These are phyloP conservation scores for Catenaria anguillulae DNA, from an alignment of 371 early-diverging fungal species.

Conservation along the genomic window DNA sequence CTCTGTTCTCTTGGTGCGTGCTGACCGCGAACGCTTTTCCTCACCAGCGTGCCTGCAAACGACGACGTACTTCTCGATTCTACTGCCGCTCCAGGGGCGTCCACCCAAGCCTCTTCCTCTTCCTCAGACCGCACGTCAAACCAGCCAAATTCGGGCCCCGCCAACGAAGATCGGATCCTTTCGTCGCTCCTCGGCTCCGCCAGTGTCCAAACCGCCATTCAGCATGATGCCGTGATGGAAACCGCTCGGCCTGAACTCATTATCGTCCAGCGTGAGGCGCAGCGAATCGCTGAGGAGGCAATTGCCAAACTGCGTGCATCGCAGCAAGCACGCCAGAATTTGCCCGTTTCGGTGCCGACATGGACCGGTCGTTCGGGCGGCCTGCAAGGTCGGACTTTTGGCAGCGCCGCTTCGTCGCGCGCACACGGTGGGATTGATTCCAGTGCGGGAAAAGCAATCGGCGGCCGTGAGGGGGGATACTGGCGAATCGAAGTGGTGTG, in stretches of 20 bases:
- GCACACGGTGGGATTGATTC: not conserved
- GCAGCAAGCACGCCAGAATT: conserved; percentile 21
- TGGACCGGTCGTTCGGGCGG: conserved; percentile 50
- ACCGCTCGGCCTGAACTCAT: conserved; percentile 43
- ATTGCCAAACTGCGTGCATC: conserved; percentile 38
- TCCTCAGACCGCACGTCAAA: too few relatives aligned
- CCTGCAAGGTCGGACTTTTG: too few relatives aligned
- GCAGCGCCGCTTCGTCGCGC: conserved; percentile 10
- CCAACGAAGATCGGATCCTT: conserved; percentile 44
- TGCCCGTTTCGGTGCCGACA: conserved; percentile 40
- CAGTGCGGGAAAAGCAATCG: not conserved
- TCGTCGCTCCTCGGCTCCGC: conserved; percentile 58
- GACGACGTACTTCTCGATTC: too few relatives aligned
- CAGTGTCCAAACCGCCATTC: conserved; percentile 66
- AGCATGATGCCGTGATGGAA: conserved; percentile 75
- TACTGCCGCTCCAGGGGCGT: too few relatives aligned
- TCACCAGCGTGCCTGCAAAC: too few relatives aligned
- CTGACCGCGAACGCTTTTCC: too few relatives aligned
- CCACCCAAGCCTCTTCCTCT: too few relatives aligned
- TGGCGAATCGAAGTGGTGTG: conserved; percentile 15
- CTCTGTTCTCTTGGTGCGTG: too few relatives aligned
- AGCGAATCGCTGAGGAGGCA: conserved; percentile 35
- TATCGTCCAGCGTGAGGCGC: conserved; percentile 59
- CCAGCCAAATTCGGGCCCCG: too few relatives aligned
- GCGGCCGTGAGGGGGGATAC: conserved; percentile 5